Evolutionary conservation across 768 basidiomycete genomes (phyloP), one percentile per base, ranked within the genome.

Genomic region (Lactarius tabidus): DNA sequence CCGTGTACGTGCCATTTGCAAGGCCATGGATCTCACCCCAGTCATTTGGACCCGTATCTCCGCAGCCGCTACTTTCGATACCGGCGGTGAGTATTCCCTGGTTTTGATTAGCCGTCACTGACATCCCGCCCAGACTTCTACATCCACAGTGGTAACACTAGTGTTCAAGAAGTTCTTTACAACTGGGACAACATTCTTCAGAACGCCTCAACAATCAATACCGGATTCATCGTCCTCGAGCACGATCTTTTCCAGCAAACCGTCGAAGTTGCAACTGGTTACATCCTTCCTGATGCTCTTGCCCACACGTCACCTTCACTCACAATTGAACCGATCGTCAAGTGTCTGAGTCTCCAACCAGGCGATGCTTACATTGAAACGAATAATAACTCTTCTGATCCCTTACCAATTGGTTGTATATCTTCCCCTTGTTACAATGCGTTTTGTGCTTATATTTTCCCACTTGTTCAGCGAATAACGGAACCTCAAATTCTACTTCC

Each of bases 161-260:
- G 78, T 8, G 85, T 86, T 5, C 73, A 79, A 33, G 81, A 87
- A 67, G 89, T 89, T 23, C 75, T 89, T 20, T 77, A 80, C 66
- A 88, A 88, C 75, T 93, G 92, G 84, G 79, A 91, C 69, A 77
- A 77, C 67, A 93, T 95, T 76, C 77, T 93, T 55, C 76, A 75
- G 55, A 88, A 87, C 70, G 87, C 82, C 9, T 76, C 84, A 3
- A 71, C 74, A 29, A 77, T 90, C 62, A 67, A 80, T 71, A 84
- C 75, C n/a, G 94, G 94, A 14, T 96, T 96, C 81, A 92, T 96
- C 71, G 89, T 92, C 57, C 82, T 96, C 39, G 90, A 91, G 74
- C 89, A 91, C 73, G 93, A 94, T 75, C 80, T 93, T 38, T 94
- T 91, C 80, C 85, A 88, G 75, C 88, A 93, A 74, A 81, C 86